Conservation (phyloP, 257 asterid species). For the Eucommia ulmoides region DNA sequence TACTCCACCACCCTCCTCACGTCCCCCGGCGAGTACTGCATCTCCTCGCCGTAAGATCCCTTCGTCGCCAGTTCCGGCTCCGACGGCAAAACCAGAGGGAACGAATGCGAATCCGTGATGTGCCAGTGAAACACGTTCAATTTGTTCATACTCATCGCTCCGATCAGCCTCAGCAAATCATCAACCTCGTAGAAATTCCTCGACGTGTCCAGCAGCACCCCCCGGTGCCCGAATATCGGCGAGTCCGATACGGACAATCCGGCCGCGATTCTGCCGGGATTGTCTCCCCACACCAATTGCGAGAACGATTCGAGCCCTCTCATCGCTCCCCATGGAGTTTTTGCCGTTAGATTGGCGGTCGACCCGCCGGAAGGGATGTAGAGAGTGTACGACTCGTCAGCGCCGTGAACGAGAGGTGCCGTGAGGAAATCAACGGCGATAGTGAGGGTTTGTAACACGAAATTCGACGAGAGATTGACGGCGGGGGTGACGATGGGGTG, state of each 20-base stretch:
- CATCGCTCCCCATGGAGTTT: conserved; percentile 84
- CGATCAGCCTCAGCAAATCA: conserved; percentile 53
- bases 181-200: conserved; percentile 54
- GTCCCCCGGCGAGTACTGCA: conserved; percentile 66
- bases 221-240: conserved; percentile 66
- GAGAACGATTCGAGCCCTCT: conserved; percentile 83
- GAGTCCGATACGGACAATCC: conserved; percentile 45
- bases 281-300: conserved; percentile 55
- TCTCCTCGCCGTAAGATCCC: conserved; percentile 63
- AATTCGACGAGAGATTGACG: conserved; percentile 34
- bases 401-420: conserved; percentile 52
- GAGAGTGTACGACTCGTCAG: conserved; percentile 71
- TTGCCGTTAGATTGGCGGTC: conserved; percentile 32
- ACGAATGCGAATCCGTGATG: conserved; percentile 84
- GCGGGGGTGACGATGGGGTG: conserved; percentile 35
- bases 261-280: conserved; percentile 34
- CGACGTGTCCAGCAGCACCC: conserved; percentile 70
- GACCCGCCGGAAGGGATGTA: conserved; percentile 22
- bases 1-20: conserved; percentile 49
- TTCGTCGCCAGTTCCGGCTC: conserved; percentile 63
- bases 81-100: conserved; percentile 64
- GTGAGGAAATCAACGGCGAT: conserved; percentile 29
- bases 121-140: conserved; percentile 97
- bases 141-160: conserved; percentile 82
- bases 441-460: conserved; percentile 28